Conservation (phyloP, 345 rosid species). For the Chamaenerion angustifolium region DNA sequence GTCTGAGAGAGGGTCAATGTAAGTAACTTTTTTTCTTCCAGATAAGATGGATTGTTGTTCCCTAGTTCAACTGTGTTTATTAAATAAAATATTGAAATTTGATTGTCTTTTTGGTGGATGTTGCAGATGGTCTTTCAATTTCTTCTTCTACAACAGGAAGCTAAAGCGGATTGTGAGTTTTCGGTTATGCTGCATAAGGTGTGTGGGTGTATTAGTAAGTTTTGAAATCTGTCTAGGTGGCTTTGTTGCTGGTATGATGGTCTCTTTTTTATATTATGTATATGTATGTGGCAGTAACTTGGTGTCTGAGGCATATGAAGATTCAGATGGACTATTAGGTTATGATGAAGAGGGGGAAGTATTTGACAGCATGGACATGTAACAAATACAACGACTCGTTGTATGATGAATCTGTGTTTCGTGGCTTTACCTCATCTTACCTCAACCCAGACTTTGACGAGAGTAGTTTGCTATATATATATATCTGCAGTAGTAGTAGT, state of each 20-base stretch:
- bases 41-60: too few relatives aligned
- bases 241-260: background rate
- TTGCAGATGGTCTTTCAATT: slow-evolving; percentile 86
- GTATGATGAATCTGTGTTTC: background rate
- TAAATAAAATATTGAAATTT: too few relatives aligned
- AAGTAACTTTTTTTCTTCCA: too few relatives aligned
- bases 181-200: slow-evolving; percentile 80
- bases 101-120: background rate
- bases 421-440: too few relatives aligned
- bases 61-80: background rate
- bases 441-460: too few relatives aligned
- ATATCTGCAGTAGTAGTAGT: too few relatives aligned
- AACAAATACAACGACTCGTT: slow-evolving; percentile 11
- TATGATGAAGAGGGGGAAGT: slow-evolving; percentile 61
- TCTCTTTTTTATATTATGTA: background rate
- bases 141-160: slow-evolving; percentile 89
- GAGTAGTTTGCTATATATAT: too few relatives aligned
- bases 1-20: slow-evolving; percentile 79
- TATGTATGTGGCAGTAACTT: slow-evolving; percentile 44
- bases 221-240: slow-evolving; percentile 4
- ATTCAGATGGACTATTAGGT: slow-evolving; percentile 14
- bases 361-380: slow-evolving; percentile 76
- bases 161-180: slow-evolving; percentile 75
- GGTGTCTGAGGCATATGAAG: slow-evolving; percentile 41
- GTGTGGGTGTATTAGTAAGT: slow-evolving; percentile 8